Conservation (phyloP, 495 filamentous ascomycete genomes). For the Penicillium canescens region DNA sequence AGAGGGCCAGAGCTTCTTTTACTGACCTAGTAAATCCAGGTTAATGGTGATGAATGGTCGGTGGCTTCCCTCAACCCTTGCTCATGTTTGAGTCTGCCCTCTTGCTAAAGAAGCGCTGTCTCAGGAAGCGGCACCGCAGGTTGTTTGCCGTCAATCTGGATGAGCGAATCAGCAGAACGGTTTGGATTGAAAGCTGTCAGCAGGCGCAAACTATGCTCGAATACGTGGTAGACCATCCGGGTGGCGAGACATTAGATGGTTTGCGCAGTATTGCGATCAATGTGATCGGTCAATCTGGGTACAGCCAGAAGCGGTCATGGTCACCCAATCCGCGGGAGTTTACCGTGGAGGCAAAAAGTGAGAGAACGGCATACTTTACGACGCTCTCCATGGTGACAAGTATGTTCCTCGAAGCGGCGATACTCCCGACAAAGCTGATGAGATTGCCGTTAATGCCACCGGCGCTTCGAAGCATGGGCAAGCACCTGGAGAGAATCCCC, state of each 20-base stretch:
- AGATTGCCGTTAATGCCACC: conserved; percentile 30
- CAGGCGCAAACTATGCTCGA: conserved; percentile 33
- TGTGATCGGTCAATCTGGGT: conserved; percentile 40
- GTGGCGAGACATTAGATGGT: conserved; percentile 21
- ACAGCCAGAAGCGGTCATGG: conserved; percentile 34
- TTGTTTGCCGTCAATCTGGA: conserved; percentile 40
- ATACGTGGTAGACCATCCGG: conserved; percentile 21
- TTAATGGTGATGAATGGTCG: no score
- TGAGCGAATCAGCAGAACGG: conserved; percentile 34
- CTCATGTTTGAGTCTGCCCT: neutral
- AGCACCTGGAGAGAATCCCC: conserved; percentile 19
- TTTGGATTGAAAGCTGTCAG: conserved; percentile 36
- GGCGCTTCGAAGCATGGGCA: conserved; percentile 26
- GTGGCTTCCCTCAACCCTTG: no score
- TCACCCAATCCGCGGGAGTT: no score
- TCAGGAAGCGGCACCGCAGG: conserved; percentile 40
- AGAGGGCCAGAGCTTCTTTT: no score
- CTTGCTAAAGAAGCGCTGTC: neutral
- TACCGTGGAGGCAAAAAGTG: conserved; percentile 4
- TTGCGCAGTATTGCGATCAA: conserved; percentile 39
- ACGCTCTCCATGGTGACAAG: conserved; percentile 15
- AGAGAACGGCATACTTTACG: neutral
- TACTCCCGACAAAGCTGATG: conserved; percentile 28
- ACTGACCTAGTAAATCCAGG: no score
- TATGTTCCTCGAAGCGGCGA: conserved; percentile 28